Conservation (phyloP, 257 asterid genomes). For the Primulina huaijiensis region DNA sequence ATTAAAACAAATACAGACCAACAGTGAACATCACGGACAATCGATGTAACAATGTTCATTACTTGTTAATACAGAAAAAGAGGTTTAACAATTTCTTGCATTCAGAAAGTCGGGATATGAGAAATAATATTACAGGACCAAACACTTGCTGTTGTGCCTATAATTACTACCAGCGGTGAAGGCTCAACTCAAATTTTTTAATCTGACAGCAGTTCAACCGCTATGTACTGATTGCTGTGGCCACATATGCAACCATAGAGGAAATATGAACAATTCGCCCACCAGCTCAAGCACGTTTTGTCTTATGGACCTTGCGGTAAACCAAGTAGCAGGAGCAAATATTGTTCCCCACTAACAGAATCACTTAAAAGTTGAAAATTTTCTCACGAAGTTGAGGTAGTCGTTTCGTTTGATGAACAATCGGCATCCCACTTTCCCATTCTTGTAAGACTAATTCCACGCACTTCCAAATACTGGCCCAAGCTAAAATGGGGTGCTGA, state of each 20-base stretch:
- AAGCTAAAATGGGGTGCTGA: not conserved
- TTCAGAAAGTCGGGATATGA: not conserved
- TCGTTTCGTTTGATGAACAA: conserved; percentile 4
- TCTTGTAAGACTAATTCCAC: not conserved
- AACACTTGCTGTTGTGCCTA: not conserved
- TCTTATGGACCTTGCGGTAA: not conserved
- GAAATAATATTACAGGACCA: not conserved
- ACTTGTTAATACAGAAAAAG: not conserved
- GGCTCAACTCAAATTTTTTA: not conserved
- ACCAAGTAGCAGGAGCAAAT: not conserved
- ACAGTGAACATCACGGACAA: not conserved
- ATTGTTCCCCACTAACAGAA: not conserved
- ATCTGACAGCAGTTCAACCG: not conserved
- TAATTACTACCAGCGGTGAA: not conserved
- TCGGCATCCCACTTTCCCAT: not conserved
- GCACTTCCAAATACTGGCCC: not conserved
- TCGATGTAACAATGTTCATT: not conserved
- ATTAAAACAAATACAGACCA: conserved; percentile 16
- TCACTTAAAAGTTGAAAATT: not conserved
- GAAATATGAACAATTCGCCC: not conserved
- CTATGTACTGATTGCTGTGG: not conserved
- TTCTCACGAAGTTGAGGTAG: not conserved
- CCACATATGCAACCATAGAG: not conserved
- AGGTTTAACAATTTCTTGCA: conserved; percentile 4
- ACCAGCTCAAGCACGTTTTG: not conserved